Evolutionary conservation across 2,329 filamentous ascomycete genomes (phyloP).

Genomic region (Paracoccidioides brasiliensis): DNA sequence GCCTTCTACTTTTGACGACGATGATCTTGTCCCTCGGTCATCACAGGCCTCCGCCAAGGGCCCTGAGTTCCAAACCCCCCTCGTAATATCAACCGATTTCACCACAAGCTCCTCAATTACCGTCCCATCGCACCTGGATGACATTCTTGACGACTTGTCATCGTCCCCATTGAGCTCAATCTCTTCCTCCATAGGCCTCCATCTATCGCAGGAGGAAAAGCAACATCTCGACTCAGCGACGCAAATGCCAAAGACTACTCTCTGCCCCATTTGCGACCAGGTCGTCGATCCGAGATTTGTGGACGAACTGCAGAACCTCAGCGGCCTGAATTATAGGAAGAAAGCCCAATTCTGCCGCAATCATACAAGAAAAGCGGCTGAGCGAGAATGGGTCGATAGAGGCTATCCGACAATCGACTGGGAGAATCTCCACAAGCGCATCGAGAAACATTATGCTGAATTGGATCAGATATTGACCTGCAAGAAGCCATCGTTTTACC

Average conservation of each 20-base stretch:
- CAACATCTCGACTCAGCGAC: not conserved
- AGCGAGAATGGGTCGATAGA: slow-evolving; percentile 35
- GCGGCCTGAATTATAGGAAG: slow-evolving; percentile 14
- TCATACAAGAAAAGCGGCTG: slow-evolving; percentile 47
- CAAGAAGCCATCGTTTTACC: slow-evolving; percentile 45
- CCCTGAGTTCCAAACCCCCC: slow-evolving; percentile 17
- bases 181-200: slow-evolving; percentile 12
- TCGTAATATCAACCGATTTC: slow-evolving; percentile 13
- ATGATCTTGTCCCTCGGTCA: slow-evolving; percentile 3
- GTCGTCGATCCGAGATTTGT: slow-evolving; percentile 45
- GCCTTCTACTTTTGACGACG: slow-evolving; percentile 1
- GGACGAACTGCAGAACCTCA: slow-evolving; percentile 27
- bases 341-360: slow-evolving; percentile 51
- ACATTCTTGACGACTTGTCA: slow-evolving; percentile 10
- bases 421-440: slow-evolving; percentile 45
- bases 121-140: slow-evolving; percentile 12
- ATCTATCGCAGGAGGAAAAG: slow-evolving; percentile 11
- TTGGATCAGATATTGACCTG: slow-evolving; percentile 41
- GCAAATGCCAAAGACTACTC: slow-evolving; percentile 13
- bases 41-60: slow-evolving; percentile 5
- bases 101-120: slow-evolving; percentile 20
- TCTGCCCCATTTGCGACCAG: slow-evolving; percentile 56
- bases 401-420: slow-evolving; percentile 64
- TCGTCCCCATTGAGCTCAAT: slow-evolving; percentile 21
- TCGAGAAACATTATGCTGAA: slow-evolving; percentile 42